Evolutionary conservation across 2,329 filamentous ascomycete species (phyloP).

Genomic region (Ascocoryne sarcoides): DNA sequence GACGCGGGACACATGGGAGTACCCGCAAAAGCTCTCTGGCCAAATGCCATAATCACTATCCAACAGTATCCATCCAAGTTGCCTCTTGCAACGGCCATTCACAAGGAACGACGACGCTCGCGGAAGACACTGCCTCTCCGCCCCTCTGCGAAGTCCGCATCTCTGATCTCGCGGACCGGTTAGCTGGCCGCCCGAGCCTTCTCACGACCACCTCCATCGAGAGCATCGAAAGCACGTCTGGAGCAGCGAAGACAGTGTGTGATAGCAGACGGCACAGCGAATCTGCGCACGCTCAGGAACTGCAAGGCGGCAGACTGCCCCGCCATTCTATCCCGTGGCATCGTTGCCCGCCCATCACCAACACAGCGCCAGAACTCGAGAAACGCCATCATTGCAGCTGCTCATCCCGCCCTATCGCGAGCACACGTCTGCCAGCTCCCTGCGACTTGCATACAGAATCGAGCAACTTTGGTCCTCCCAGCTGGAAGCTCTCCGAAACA

Average conservation of each 20-base stretch:
- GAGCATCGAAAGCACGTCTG: too few relatives aligned
- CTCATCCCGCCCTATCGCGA: not conserved
- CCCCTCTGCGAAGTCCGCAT: not conserved
- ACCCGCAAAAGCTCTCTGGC: not conserved
- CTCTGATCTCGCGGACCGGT: not conserved
- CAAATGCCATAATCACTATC: not conserved
- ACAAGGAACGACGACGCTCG: too few relatives aligned
- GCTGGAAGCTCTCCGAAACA: not conserved
- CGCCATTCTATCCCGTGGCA: not conserved
- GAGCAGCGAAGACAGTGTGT: too few relatives aligned
- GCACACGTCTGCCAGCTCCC: not conserved
- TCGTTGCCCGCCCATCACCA: not conserved
- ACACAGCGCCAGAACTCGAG: not conserved
- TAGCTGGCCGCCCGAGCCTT: not conserved
- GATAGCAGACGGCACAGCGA: not conserved
- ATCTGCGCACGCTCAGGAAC: not conserved
- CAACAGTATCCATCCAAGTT: too few relatives aligned
- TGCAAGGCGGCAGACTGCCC: too few relatives aligned
- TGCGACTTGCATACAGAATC: not conserved
- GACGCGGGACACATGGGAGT: not conserved
- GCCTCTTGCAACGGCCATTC: too few relatives aligned
- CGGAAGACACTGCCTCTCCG: too few relatives aligned
- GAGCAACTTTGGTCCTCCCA: not conserved
- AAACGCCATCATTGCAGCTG: not conserved
- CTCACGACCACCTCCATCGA: not conserved